Conservation (phyloP, 1,139 yeast genomes). For the Scheffersomyces parashehatae region DNA sequence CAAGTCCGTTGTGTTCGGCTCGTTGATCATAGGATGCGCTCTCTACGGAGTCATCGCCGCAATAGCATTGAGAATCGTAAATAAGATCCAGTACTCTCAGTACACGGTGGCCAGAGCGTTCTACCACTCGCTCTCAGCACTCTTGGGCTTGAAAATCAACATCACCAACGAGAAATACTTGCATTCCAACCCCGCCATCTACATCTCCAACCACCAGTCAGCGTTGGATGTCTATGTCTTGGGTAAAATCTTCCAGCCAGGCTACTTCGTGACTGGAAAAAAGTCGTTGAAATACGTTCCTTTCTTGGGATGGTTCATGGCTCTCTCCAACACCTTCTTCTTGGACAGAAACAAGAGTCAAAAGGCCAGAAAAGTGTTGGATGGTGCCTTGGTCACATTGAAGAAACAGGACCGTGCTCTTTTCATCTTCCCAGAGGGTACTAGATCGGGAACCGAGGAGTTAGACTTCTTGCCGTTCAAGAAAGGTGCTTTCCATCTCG, state of each 20-base stretch:
- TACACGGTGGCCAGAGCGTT: slow-evolving; percentile 88
- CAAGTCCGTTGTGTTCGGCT: slow-evolving; percentile 55
- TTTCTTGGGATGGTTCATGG: slow-evolving; percentile 96
- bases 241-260: slow-evolving; percentile 83
- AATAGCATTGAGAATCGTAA: slow-evolving; percentile 60
- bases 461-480: slow-evolving; percentile 83
- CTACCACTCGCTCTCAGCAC: slow-evolving; percentile 55
- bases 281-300: slow-evolving; percentile 82
- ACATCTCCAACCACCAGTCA: slow-evolving; percentile 89
- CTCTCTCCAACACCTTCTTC: slow-evolving; percentile 85
- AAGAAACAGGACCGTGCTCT: slow-evolving; percentile 65
- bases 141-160: slow-evolving; percentile 69
- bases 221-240: slow-evolving; percentile 79
- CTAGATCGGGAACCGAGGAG: slow-evolving; percentile 73
- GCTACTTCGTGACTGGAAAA: slow-evolving; percentile 92
- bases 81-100: slow-evolving; percentile 81
- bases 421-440: slow-evolving; percentile 94
- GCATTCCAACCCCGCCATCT: slow-evolving; percentile 76
- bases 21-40: slow-evolving; percentile 60
- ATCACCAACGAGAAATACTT: slow-evolving; percentile 55
- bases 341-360: slow-evolving; percentile 80
- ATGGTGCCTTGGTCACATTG: slow-evolving; percentile 63
- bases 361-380: slow-evolving; percentile 73
- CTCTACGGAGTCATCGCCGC: slow-evolving; percentile 80
- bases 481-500: slow-evolving; percentile 97